Conservation (phyloP, 129 eudicot species). For the Ambrosia trifida region DNA sequence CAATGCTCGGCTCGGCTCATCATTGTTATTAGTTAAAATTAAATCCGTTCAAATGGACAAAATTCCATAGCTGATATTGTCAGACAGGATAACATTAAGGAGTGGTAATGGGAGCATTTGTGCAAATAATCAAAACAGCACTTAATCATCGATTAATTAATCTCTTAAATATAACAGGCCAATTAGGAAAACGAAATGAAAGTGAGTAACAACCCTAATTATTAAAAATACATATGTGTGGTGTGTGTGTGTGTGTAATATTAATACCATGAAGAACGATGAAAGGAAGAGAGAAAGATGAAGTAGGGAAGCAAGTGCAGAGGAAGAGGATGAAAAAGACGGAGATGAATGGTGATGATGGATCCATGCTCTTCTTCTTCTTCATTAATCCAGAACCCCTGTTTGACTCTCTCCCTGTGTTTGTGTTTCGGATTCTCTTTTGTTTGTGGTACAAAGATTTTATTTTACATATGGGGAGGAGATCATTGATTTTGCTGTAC, state of each 20-base stretch:
- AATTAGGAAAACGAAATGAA: not conserved
- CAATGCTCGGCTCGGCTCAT: too few species aligned
- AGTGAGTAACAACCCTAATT: not conserved
- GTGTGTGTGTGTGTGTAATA: not conserved
- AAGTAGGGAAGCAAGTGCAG: constrained; percentile 36
- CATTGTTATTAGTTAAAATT: too few species aligned
- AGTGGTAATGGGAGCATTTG: too few species aligned
- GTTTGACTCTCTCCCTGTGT: too few species aligned
- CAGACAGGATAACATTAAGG: too few species aligned
- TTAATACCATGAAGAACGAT: constrained; percentile 77
- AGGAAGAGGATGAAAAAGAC: constrained; percentile 27
- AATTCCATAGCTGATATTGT: too few species aligned
- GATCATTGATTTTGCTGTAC: too few species aligned
- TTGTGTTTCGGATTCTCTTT: too few species aligned
- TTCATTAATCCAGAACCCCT: not conserved
- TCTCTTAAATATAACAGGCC: not conserved
- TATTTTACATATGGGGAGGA: too few species aligned
- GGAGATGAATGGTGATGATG: constrained; percentile 20
- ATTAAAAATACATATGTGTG: not conserved
- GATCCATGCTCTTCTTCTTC: constrained; percentile 26
- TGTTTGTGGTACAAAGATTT: too few species aligned
- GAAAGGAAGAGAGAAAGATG: constrained; percentile 66
- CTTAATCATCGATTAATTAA: not conserved
- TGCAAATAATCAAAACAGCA: not conserved
- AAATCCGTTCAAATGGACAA: too few species aligned